Conservation (phyloP, 2,329 filamentous ascomycete genomes). For the Lachnellula occidentalis region DNA sequence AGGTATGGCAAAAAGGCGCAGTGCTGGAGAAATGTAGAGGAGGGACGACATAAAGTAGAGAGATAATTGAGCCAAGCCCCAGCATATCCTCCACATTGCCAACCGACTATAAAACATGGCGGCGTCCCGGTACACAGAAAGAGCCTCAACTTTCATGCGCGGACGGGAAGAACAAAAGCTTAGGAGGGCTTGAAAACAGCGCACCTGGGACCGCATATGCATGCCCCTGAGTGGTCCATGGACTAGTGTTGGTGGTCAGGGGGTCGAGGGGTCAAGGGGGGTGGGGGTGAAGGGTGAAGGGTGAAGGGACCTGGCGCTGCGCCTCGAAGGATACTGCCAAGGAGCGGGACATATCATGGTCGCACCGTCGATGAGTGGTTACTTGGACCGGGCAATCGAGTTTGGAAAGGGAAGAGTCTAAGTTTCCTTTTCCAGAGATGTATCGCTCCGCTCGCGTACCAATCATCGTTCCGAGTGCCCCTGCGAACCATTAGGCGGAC, state of each 20-base stretch:
- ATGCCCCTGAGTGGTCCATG: slow-evolving; percentile 4
- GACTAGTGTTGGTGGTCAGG: neutral
- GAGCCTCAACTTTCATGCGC: slow-evolving; percentile 8
- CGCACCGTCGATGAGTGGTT: neutral
- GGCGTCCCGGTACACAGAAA: slow-evolving; percentile 6
- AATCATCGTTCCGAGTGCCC: neutral
- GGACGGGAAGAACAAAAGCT: neutral
- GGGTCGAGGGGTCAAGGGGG: too few relatives aligned
- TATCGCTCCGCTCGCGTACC: neutral
- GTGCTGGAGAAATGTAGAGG: slow-evolving; percentile 4
- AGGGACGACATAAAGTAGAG: slow-evolving; percentile 10
- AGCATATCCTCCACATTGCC: slow-evolving; percentile 9
- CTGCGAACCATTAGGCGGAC: slow-evolving; percentile 11
- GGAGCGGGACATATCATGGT: neutral
- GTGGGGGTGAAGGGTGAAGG: too few relatives aligned
- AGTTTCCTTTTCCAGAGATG: slow-evolving; percentile 1
- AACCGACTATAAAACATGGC: neutral
- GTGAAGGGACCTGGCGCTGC: slow-evolving; percentile 8
- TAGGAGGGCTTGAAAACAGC: slow-evolving; percentile 7
- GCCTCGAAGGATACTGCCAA: slow-evolving; percentile 1
- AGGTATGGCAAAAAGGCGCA: slow-evolving; percentile 11
- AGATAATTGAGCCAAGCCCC: slow-evolving; percentile 11
- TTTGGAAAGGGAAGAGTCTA: neutral
- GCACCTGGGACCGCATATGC: slow-evolving; percentile 9
- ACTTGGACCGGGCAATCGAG: slow-evolving; percentile 4